A percentile compares a stretch with the other conserved stretches of the same genome.
Evolutionary conservation across 139 green algal species (phyloP).

Genomic region (Chlamydomonas sp.): DNA sequence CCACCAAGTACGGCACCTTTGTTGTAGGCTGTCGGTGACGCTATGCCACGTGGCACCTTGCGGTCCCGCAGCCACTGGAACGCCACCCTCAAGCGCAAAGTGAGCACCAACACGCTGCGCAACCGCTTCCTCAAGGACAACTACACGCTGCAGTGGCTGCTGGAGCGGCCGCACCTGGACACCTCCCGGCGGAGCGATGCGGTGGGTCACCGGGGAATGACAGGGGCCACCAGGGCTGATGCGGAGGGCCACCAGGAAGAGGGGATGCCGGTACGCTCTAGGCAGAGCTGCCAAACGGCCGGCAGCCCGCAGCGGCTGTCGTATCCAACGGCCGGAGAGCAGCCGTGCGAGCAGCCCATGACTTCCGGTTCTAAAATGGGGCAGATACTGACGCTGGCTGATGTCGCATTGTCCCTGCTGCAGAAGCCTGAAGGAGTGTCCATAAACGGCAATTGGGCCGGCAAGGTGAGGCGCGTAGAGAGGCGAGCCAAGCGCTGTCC

Average conservation of each 20-base stretch:
- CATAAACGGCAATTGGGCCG: constrained; percentile 37
- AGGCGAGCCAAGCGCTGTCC: no score
- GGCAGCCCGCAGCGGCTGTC: no score
- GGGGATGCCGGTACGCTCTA: no score
- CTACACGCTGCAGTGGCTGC: constrained; percentile 27
- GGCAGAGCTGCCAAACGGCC: no score
- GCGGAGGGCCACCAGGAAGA: no score
- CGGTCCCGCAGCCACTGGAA: constrained; percentile 52
- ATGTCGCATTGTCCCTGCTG: no score
- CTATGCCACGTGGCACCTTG: neutral
- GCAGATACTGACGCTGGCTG: no score
- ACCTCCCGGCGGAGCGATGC: neutral
- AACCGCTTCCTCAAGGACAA: constrained; percentile 33
- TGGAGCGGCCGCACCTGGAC: constrained; percentile 30
- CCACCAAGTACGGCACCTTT: neutral
- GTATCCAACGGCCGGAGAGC: no score
- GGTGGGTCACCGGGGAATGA: neutral
- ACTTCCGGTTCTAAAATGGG: no score
- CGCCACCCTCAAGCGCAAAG: constrained; percentile 64
- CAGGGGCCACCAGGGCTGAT: neutral
- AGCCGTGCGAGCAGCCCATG: no score
- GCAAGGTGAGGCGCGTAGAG: constrained; percentile 19
- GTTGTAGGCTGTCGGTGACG: neutral
- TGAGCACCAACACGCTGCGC: constrained; percentile 25
- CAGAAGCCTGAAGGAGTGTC: neutral